phyloP scores from a whole-genome alignment of 192 early-diverging fungal genomes.

The Dimargaris verticillata region DNA sequence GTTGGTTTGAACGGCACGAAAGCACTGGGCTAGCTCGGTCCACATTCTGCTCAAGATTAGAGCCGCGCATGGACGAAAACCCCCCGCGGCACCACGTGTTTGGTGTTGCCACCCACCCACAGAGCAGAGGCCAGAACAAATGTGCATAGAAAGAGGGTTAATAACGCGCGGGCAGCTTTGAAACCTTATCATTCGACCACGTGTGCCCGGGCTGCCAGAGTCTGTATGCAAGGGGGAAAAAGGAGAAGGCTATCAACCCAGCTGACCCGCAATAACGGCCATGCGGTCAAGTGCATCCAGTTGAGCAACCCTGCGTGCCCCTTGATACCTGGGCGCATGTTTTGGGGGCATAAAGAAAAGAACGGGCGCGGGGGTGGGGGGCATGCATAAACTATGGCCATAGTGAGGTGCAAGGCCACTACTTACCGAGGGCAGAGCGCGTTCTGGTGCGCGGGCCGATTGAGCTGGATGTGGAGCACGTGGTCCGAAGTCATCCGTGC shows the following conservation, averaged over 20 bases:
- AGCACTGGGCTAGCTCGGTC: constrained; percentile 45
- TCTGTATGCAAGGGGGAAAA: background rate
- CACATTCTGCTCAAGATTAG: constrained; percentile 27
- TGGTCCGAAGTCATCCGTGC: constrained; percentile 34
- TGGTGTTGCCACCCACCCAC: background rate
- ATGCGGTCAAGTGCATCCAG: background rate
- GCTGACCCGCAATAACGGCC: background rate
- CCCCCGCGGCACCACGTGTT: too few relatives aligned
- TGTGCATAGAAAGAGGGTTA: background rate
- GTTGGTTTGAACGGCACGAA: constrained; percentile 39
- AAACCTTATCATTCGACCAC: background rate
- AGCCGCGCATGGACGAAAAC: too few relatives aligned
- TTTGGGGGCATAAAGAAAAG: background rate
- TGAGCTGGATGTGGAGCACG: constrained; percentile 69
- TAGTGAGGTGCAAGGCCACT: background rate
- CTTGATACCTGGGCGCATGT: background rate
- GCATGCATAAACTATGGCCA: background rate
- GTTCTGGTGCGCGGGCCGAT: constrained; percentile 70
- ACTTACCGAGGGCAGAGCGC: constrained; percentile 49
- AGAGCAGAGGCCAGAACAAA: background rate
- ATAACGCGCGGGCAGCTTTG: background rate
- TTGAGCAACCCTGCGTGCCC: background rate
- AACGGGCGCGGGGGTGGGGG: constrained; percentile 2
- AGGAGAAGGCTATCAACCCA: background rate
- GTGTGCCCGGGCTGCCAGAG: background rate